These are phyloP conservation scores for Solanum hybrid DNA, from an alignment of 305 asterid genomes.

Conservation along the genomic window DNA sequence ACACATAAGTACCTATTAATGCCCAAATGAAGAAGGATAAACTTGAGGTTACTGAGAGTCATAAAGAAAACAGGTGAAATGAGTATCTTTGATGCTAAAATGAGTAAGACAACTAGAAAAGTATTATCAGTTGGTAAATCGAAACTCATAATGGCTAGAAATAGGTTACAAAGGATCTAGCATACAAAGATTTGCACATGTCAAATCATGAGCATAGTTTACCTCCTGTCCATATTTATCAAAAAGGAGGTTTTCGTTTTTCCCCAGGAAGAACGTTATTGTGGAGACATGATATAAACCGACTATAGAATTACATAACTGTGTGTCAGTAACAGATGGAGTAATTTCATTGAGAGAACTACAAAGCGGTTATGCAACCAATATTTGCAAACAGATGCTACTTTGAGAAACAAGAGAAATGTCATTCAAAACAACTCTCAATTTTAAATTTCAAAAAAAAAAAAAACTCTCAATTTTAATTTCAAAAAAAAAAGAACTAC, in stretches of 20 bases:
- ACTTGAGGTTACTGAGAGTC: not conserved
- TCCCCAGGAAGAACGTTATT: not conserved
- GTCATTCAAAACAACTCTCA: not conserved
- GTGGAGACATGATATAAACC: not conserved
- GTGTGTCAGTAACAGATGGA: not conserved
- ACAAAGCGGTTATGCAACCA: not conserved
- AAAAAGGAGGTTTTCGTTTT: not conserved
- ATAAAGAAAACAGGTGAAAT: not conserved
- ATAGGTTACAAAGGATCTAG: not conserved
- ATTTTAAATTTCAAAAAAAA: not conserved
- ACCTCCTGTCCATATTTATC: not conserved
- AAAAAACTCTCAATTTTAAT: not conserved
- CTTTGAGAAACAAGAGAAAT: not conserved
- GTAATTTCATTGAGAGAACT: not conserved
- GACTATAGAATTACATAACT: not conserved
- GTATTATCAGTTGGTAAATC: not conserved
- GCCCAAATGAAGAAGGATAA: slow-evolving; percentile 1
- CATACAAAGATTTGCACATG: not conserved
- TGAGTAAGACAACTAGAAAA: not conserved
- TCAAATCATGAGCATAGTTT: not conserved
- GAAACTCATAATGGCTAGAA: not conserved
- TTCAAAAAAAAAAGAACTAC: not conserved
- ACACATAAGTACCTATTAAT: slow-evolving; percentile 68
- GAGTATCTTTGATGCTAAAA: not conserved
- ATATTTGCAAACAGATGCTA: not conserved